phyloP scores from a whole-genome alignment of 176 grass and related monocot genomes.

The Triticum timopheevii region DNA sequence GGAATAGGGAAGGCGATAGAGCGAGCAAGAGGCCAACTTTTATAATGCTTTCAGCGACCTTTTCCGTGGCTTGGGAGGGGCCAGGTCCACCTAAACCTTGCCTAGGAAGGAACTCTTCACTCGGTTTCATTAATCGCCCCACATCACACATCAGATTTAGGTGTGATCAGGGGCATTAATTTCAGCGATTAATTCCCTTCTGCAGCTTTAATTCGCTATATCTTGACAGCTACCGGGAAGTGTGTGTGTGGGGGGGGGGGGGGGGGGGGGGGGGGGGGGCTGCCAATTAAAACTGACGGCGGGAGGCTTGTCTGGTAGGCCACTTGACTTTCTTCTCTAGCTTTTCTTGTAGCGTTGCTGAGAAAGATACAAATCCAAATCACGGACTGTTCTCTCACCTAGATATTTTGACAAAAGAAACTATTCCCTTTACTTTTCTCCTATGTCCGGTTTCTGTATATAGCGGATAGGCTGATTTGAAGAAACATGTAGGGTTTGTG shows the following conservation, averaged over 20 bases:
- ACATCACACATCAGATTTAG: constrained; percentile 7
- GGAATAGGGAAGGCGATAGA: constrained; percentile 21
- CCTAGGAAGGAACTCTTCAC: constrained; percentile 42
- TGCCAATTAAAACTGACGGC: constrained; percentile 13
- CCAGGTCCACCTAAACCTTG: constrained; percentile 24
- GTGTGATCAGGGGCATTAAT: constrained; percentile 15
- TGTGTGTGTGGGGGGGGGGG: too few species aligned
- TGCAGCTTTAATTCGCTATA: background rate
- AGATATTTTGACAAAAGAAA: background rate
- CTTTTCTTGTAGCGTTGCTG: too few species aligned
- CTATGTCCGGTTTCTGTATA: too few species aligned
- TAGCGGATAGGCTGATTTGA: background rate
- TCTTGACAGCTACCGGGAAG: background rate
- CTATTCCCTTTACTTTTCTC: background rate
- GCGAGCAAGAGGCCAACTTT: constrained; percentile 20
- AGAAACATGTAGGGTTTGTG: background rate
- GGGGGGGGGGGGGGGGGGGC: background rate
- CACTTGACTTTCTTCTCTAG: background rate
- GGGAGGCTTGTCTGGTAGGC: constrained; percentile 19
- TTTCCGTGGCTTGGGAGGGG: background rate
- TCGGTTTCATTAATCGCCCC: constrained; percentile 26
- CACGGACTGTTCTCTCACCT: background rate
- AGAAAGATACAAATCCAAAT: constrained; percentile 3
- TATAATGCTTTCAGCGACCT: constrained; percentile 19
- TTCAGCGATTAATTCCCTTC: background rate